A percentile compares a stretch with the other conserved stretches of the same genome.
Conservation (phyloP, 2,329 filamentous ascomycete genomes). For the Pezicula carpinea region DNA sequence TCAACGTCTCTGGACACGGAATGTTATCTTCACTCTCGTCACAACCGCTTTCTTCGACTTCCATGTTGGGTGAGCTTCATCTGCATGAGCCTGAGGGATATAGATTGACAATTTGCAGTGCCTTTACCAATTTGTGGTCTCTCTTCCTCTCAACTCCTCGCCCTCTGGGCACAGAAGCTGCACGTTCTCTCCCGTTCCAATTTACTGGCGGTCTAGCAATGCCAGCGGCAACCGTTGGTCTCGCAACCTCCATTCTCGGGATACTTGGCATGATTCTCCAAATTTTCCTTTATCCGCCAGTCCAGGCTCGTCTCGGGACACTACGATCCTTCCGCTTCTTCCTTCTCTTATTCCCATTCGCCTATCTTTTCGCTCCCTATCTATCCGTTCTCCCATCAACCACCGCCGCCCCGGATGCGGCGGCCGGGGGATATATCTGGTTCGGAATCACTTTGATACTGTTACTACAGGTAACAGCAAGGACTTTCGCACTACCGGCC, state of each 20-base stretch:
- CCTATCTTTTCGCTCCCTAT: slow-evolving; percentile 64
- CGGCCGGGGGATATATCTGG: slow-evolving; percentile 48
- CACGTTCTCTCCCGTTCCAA: slow-evolving; percentile 24
- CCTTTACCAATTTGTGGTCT: slow-evolving; percentile 55
- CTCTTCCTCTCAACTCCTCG: slow-evolving; percentile 56
- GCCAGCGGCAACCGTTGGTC: slow-evolving; percentile 59
- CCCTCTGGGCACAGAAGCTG: slow-evolving; percentile 21
- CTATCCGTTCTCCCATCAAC: slow-evolving; percentile 44
- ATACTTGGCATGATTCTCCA: slow-evolving; percentile 65
- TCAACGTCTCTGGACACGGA: slow-evolving; percentile 13
- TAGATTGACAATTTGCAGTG: slow-evolving; percentile 23
- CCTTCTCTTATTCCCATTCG: slow-evolving; percentile 60
- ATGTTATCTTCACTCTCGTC: slow-evolving; percentile 42
- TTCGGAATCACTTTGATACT: slow-evolving; percentile 48
- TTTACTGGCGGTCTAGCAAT: slow-evolving; percentile 65
- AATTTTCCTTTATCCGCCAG: slow-evolving; percentile 61
- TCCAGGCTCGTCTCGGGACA: slow-evolving; percentile 61
- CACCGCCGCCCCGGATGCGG: slow-evolving; percentile 30
- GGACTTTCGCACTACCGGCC: slow-evolving; percentile 55
- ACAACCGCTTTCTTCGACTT: slow-evolving; percentile 38
- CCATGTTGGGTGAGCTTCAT: slow-evolving; percentile 20
- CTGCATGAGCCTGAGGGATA: slow-evolving; percentile 36
- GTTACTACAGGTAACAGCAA: slow-evolving; percentile 50
- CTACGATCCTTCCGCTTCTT: slow-evolving; percentile 62
- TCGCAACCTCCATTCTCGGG: slow-evolving; percentile 66